Conservation (phyloP, 1,284 basidiomycete genomes). For the Testicularia cyperi region DNA sequence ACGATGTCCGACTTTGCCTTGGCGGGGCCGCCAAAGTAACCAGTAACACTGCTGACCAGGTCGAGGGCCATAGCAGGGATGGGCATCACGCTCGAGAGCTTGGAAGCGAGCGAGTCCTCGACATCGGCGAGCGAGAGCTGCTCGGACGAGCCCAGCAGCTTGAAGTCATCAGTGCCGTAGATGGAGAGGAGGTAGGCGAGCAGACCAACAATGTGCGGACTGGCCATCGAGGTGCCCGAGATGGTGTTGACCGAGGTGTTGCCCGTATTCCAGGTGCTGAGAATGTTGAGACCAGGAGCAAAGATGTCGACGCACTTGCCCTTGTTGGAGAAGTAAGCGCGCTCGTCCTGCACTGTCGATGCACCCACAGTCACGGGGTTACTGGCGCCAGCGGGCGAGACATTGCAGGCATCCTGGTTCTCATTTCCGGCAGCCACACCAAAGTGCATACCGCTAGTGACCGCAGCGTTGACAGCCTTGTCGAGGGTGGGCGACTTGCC, state of each 20-base stretch:
- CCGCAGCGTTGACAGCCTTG: conserved; percentile 80
- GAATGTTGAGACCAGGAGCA: conserved; percentile 77
- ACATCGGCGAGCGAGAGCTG: conserved; percentile 26
- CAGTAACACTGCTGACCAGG: conserved; percentile 46
- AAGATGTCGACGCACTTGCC: conserved; percentile 77
- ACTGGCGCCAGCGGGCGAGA: conserved; percentile 70
- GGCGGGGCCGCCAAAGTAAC: conserved; percentile 42
- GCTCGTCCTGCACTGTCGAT: conserved; percentile 67
- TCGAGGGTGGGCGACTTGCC: conserved; percentile 88
- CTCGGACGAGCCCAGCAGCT: conserved; percentile 7
- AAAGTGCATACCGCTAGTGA: conserved; percentile 83
- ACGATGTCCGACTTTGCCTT: conserved; percentile 60
- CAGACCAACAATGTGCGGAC: conserved; percentile 64
- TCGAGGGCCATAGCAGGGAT: conserved; percentile 46
- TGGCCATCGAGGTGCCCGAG: conserved; percentile 69
- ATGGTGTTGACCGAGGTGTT: conserved; percentile 69
- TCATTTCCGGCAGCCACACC: conserved; percentile 72
- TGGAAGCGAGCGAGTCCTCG: conserved; percentile 47
- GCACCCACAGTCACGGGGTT: conserved; percentile 78
- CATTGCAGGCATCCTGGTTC: conserved; percentile 74
- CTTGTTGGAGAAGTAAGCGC: conserved; percentile 75
- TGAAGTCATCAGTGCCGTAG: conserved; percentile 58
- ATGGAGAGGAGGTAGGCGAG: conserved; percentile 68
- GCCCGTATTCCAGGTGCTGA: conserved; percentile 61
- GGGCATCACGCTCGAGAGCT: conserved; percentile 47